Evolutionary conservation across 345 rosid species (phyloP), one percentile per base, ranked within the genome.

Genomic region (Populus alba): DNA sequence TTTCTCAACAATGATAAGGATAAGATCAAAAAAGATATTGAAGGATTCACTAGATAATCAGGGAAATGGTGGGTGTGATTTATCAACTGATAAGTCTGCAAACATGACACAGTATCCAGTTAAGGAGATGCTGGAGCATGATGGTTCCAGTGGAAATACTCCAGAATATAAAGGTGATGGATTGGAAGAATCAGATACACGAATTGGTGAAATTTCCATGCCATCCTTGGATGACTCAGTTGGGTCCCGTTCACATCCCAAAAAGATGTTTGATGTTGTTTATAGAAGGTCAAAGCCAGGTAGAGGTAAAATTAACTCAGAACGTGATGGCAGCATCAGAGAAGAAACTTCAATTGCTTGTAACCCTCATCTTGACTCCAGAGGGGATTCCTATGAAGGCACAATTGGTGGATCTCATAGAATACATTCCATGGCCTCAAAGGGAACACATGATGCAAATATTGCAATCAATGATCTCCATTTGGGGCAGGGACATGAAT

Each of bases 191-290:
- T 76, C 81, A 33, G 86, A 82, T 82, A 72, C 82, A 74, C 89
- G 73, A 70, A 78, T 61, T 79, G 77, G 78, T 70, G 84, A 80
- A 71, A 69, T 61, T 75, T 78, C 89, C 75, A 29, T 71, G 43
- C 77, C 81, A n/a, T 73, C 72, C 66, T 68, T 85, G 68, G 82
- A 83, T 72, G 86, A 83, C 47, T 61, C 87, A 43, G 25, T n/a
- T 74, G 84, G 59, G 69, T 79, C 81, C 53, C 79, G 53, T 5
- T 76, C 85, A 13, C 86, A 83, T 76, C 86, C 92, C 12, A 90
- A 82, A 88, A 91, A 86, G 85, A 89, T 88, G 92, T 92, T 81
- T 82, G 78, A 83, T 85, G 91, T 82, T 80, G 99, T 96, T 66
- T 96, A 96, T 84, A 88, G 82, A 87, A 92, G 99, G 82, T 87